Evolutionary conservation across 331 rosid genomes (phyloP), one percentile per base, ranked within the genome.

Genomic region (Prunus yedoensis): DNA sequence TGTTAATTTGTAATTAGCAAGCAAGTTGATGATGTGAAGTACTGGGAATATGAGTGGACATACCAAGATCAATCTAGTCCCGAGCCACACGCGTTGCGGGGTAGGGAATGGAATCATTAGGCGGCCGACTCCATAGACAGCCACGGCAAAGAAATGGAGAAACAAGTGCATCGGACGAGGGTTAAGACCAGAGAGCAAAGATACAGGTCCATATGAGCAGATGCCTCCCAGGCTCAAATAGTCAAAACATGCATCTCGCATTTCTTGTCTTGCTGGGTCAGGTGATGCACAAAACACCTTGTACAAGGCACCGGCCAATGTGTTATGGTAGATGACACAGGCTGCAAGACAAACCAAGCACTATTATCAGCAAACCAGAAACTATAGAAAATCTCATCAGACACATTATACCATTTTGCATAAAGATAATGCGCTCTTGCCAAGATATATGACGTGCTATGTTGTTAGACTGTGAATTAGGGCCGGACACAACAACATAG

Each of bases 151-250:
- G 81, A 91, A 91, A 79, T 89, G 91, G 27, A 86, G 82, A 82
- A 91, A 83, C 78, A 93, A 69, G 84, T 73, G 83, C 25, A 86
- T 70, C 12, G 97, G 96, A 12, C 85, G 72, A 60, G 97, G 90
- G 60, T 88, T 87, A 43, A 91, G 96, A 65, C 93, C 97, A 2
- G 97, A 87, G 70, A 91, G 96, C 14, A 92, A 74, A 66, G 96
- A 77, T 27, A 89, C 66, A 12, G 96, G 97, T 81, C 97, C 96
- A 21, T 79, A 60, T 15, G 97, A 82, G 82, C 84, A 92, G 46
- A 85, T 79, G 23, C 97, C 96, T 66, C 96, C 96, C n/a, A 92
- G 96, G 75, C 93, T 88, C 78, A 89, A 76, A 76, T 92, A 92
- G 71, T 87, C 93, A 15, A 91, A 91, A 78, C 96, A 87, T 41